Evolutionary conservation across 2,329 filamentous ascomycete species (phyloP).

Genomic region (Nothopassalora personata): DNA sequence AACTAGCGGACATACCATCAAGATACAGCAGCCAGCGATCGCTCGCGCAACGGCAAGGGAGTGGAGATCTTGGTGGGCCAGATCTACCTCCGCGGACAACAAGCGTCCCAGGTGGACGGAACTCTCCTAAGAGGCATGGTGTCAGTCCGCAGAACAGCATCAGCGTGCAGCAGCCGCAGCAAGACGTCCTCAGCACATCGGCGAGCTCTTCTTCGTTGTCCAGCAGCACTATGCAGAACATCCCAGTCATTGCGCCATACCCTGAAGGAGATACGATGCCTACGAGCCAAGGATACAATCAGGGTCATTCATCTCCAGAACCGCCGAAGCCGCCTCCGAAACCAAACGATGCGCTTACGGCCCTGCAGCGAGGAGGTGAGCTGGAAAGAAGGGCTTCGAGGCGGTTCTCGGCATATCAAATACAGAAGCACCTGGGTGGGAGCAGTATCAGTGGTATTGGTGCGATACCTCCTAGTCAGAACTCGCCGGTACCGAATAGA

Average conservation of each 20-base stretch:
- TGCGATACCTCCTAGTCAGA: constrained; percentile 73
- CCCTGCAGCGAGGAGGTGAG: constrained; percentile 85
- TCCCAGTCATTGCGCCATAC: constrained; percentile 69
- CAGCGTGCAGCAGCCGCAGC: constrained; percentile 11
- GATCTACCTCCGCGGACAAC: constrained; percentile 46
- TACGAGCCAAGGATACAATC: constrained; percentile 20
- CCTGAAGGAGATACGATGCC: constrained; percentile 55
- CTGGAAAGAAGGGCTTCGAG: constrained; percentile 87
- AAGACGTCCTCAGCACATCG: constrained; percentile 31
- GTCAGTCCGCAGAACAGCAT: constrained; percentile 34
- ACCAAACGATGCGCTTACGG: constrained; percentile 83
- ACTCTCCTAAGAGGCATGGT: constrained; percentile 42
- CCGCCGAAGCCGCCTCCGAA: constrained; percentile 72
- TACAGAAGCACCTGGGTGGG: constrained; percentile 79
- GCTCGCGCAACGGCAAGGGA: constrained; percentile 37
- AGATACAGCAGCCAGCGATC: constrained; percentile 39
- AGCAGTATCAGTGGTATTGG: constrained; percentile 75
- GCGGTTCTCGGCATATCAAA: constrained; percentile 93
- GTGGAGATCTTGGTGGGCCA: constrained; percentile 37
- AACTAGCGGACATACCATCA: constrained; percentile 37
- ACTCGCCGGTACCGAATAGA: constrained; percentile 76
- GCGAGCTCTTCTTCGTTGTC: constrained; percentile 61
- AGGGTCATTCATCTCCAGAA: constrained; percentile 35
- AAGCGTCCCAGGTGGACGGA: constrained; percentile 36
- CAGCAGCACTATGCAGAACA: constrained; percentile 70